Percentiles rank a stretch among this genome's conserved stretches.
These are phyloP conservation scores for Hymenoscyphus occultus DNA, from an alignment of 2,329 filamentous ascomycete genomes.

Conservation along the genomic window DNA sequence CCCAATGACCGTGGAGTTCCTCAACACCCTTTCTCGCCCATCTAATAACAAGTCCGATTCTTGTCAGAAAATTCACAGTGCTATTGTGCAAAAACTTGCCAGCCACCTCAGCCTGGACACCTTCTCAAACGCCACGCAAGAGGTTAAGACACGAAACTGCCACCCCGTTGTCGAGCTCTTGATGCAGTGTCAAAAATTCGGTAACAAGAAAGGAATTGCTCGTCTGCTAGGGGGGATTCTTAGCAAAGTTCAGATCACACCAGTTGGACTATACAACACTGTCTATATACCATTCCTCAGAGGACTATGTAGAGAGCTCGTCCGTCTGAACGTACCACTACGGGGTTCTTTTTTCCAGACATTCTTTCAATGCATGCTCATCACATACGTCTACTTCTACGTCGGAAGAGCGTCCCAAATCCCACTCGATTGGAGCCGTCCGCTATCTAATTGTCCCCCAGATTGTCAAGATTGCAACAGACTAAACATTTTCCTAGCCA, in stretches of 20 bases:
- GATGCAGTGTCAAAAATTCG: neutral
- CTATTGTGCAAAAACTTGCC: neutral
- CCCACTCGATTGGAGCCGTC: neutral
- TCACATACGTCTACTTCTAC: neutral
- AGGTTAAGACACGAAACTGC: neutral
- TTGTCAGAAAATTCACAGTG: neutral
- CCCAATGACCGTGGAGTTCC: neutral
- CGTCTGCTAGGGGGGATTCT: neutral
- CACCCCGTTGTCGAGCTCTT: neutral
- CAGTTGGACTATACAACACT: neutral
- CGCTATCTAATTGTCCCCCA: neutral
- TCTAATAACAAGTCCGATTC: neutral
- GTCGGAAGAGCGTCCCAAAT: neutral
- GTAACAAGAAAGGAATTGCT: neutral
- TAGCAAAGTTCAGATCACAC: neutral
- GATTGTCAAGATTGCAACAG: neutral
- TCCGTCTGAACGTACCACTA: neutral
- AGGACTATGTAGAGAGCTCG: neutral
- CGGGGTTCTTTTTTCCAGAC: neutral
- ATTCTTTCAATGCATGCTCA: neutral
- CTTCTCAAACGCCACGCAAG: neutral
- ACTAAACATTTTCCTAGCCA: neutral
- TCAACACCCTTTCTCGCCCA: neutral
- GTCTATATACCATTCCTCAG: neutral
- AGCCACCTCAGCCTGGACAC: neutral